Base-by-base conservation (phyloP, 768 basidiomycete genomes). In the Suillus subaureus region DNA sequence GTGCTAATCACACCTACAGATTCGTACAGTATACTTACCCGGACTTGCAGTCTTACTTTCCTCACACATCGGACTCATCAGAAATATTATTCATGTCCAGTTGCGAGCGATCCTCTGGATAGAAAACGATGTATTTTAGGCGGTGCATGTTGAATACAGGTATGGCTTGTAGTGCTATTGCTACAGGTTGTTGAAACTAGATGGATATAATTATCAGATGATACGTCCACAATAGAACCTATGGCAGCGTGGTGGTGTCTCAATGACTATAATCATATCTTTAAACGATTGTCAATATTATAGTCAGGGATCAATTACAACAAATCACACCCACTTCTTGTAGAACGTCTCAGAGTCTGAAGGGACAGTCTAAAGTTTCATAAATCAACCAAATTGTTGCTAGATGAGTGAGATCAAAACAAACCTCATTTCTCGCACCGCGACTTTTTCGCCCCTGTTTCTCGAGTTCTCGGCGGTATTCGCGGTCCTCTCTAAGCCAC, bases 401-500 rank as follows among this genome's bases (percentile, higher is more conserved):
- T 11, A 28, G 12, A 18, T 9, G 57, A 61, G 43, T 33, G 35
- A 37, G 51, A 49, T 26, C 15, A 54, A 58, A 54, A 76, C 80
- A 51, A 68, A 88, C 90, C 72, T 87, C 78, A 64, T 85, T 79
- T 60, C 85, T 82, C 47, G 90, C 86, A 39, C 94, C 93, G 35
- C 87, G 76, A 52, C 78, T 77, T 79, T 88, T 89, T 74, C 83
- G 76, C 31, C 88, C 87, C 39, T 80, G 71, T 63, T 78, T 80
- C 78, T 92, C 87, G 39, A 90, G 79, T 71, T 83, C 79, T 18
- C 80, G 82, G 26, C 92, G 84, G 62, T 85, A 75, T 55, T 89
- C 85, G 52, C 93, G 83, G 70, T 99, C 97, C 70, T 92, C 89
- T 69, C 84, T 87, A 49, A 99, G 81, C 97, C 97, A 99, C 57